Conservation (phyloP, 1,139 yeast species). For the Meyerozyma carpophila region DNA sequence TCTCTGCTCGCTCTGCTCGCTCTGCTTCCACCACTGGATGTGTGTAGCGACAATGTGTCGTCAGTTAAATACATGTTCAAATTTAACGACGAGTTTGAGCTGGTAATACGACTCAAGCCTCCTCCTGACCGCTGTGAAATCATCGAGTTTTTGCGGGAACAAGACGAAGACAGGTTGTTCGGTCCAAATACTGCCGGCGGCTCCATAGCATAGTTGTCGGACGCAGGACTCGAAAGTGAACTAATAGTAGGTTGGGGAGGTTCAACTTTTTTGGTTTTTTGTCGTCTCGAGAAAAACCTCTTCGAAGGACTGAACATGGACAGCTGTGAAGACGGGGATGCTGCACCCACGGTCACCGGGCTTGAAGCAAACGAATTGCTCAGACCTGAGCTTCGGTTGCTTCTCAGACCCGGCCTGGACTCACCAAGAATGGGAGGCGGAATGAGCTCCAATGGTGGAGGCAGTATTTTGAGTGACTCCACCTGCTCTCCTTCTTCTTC, state of each 20-base stretch:
- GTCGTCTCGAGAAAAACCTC: conserved; percentile 22
- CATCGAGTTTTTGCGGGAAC: conserved; percentile 23
- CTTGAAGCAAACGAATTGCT: conserved; percentile 9
- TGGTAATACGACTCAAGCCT: conserved; percentile 31
- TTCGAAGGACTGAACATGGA: conserved; percentile 30
- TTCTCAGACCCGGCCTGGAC: neutral
- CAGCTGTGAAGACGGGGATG: conserved; percentile 27
- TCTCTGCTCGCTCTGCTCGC: neutral
- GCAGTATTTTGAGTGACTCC: neutral
- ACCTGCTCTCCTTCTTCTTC: conserved; percentile 16
- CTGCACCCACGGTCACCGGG: conserved; percentile 28
- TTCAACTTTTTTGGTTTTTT: conserved; percentile 7
- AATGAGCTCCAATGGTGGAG: neutral
- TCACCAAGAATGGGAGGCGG: neutral
- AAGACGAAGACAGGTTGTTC: conserved; percentile 7
- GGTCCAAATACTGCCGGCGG: neutral
- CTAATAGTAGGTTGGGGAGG: conserved; percentile 26
- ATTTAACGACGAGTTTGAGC: conserved; percentile 39
- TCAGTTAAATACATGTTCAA: conserved; percentile 43
- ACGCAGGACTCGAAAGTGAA: conserved; percentile 25
- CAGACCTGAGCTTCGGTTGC: neutral
- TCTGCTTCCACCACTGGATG: neutral
- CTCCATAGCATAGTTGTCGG: conserved; percentile 6
- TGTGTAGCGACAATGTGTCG: conserved; percentile 15
- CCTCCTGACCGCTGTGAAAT: conserved; percentile 16